A percentile compares a stretch with the other conserved stretches of the same genome.
Conservation (phyloP, 371 early-diverging fungal genomes). For the Encephalitozoon romaleae region DNA sequence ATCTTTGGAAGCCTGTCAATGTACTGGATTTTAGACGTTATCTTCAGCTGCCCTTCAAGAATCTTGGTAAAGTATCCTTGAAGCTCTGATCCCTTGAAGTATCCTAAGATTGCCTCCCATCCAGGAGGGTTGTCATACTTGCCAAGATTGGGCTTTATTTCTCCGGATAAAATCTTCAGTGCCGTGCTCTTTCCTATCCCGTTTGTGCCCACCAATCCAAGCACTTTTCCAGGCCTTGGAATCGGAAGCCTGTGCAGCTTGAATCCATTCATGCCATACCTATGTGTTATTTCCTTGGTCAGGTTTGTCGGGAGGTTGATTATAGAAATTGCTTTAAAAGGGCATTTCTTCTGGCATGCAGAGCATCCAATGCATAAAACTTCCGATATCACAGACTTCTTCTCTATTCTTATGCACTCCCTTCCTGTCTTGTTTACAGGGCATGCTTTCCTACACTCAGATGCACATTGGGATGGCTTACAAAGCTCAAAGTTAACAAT, state of each 20-base stretch:
- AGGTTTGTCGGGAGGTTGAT: slow-evolving; percentile 96
- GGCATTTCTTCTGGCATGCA: slow-evolving; percentile 96
- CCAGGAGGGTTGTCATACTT: slow-evolving; percentile 70
- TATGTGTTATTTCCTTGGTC: slow-evolving; percentile 84
- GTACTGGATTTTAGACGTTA: slow-evolving; percentile 91
- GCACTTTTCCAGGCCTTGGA: slow-evolving; percentile 88
- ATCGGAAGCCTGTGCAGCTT: slow-evolving; percentile 95
- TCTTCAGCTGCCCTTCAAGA: slow-evolving; percentile 64
- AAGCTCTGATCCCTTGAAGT: slow-evolving; percentile 94
- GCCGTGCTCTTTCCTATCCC: slow-evolving; percentile 95
- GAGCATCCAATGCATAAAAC: slow-evolving; percentile 96
- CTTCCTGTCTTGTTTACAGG: slow-evolving; percentile 73
- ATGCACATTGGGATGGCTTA: slow-evolving; percentile 94
- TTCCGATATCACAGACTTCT: slow-evolving; percentile 75
- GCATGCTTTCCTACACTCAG: slow-evolving; percentile 83
- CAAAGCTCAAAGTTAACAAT: slow-evolving; percentile 91
- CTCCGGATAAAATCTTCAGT: slow-evolving; percentile 85
- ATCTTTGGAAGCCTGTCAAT: slow-evolving; percentile 84
- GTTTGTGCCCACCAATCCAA: slow-evolving; percentile 96
- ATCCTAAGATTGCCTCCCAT: slow-evolving; percentile 85
- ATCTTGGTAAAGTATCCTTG: slow-evolving; percentile 97
- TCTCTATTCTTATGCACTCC: slow-evolving; percentile 62
- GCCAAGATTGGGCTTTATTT: slow-evolving; percentile 94
- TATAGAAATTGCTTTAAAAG: slow-evolving; percentile 91
- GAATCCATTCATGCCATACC: slow-evolving; percentile 94